These are phyloP conservation scores for Multifurca ochricompacta DNA, from an alignment of 768 basidiomycete species.

Conservation along the genomic window DNA sequence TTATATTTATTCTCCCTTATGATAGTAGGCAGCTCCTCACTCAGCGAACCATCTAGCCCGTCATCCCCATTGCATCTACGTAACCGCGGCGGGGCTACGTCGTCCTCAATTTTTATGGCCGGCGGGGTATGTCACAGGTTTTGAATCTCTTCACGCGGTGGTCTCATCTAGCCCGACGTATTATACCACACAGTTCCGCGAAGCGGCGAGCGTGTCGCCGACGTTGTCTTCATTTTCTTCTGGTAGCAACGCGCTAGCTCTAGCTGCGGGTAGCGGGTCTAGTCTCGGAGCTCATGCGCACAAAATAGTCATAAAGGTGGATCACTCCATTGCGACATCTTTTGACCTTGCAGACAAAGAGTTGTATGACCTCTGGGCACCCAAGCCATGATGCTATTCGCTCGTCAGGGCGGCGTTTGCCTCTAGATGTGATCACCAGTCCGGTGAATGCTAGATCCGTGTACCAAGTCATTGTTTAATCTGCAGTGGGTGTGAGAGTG, in stretches of 20 bases:
- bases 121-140: slow-evolving; percentile 6
- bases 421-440: not conserved
- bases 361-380: slow-evolving; percentile 72
- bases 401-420: not conserved
- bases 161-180: not conserved
- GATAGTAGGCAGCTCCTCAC: not conserved
- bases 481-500: no score
- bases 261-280: not conserved
- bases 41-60: not conserved
- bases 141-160: not conserved
- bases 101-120: slow-evolving; percentile 8
- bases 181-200: slow-evolving; percentile 11
- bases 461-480: not conserved
- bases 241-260: not conserved
- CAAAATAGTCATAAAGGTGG: slow-evolving; percentile 48
- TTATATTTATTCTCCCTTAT: not conserved
- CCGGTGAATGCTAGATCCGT: no score
- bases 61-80: slow-evolving; percentile 5
- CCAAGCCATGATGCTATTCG: slow-evolving; percentile 27
- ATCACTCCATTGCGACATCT: slow-evolving; percentile 59
- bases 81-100: not conserved
- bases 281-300: slow-evolving; percentile 23
- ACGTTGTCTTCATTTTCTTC: slow-evolving; percentile 15
- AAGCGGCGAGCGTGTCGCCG: slow-evolving; percentile 11
- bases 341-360: slow-evolving; percentile 74